Evolutionary conservation across 176 grass and related monocot species (phyloP).

Genomic region (Puya raimondii): DNA sequence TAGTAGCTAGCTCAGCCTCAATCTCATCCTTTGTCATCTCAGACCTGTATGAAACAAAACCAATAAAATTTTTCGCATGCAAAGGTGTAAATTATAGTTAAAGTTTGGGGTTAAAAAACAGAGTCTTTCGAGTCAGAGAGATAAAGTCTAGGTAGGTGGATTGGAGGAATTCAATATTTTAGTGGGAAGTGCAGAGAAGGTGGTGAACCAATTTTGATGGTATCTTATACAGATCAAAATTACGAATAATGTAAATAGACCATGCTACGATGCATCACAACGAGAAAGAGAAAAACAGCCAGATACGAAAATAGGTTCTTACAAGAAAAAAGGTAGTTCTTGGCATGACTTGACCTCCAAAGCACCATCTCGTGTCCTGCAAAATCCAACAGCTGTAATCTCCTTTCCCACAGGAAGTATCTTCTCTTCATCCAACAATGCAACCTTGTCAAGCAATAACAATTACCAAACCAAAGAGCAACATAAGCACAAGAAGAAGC

Average conservation of each 20-base stretch:
- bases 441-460: conserved; percentile 41
- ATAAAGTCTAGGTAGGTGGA: no score
- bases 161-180: not conserved
- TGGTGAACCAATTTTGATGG: not conserved
- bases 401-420: conserved; percentile 90
- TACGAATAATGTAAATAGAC: not conserved
- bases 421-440: conserved; percentile 93
- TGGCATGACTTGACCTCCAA: conserved; percentile 57
- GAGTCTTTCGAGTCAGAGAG: no score
- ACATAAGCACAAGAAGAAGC: not conserved
- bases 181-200: not conserved
- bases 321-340: conserved; percentile 92
- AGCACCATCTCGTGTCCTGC: conserved; percentile 28
- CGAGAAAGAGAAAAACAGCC: not conserved
- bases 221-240: not conserved
- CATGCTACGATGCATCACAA: not conserved
- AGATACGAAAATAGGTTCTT: conserved; percentile 21
- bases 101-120: no score
- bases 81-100: not conserved
- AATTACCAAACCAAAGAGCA: conserved; percentile 10
- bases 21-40: conserved; percentile 82
- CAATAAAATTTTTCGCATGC: conserved; percentile 4
- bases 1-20: conserved; percentile 45
- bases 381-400: conserved; percentile 78
- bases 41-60: conserved; percentile 46